Base-by-base conservation (phyloP, 371 early-diverging fungal species). In the Rhizopus microsporus region DNA sequence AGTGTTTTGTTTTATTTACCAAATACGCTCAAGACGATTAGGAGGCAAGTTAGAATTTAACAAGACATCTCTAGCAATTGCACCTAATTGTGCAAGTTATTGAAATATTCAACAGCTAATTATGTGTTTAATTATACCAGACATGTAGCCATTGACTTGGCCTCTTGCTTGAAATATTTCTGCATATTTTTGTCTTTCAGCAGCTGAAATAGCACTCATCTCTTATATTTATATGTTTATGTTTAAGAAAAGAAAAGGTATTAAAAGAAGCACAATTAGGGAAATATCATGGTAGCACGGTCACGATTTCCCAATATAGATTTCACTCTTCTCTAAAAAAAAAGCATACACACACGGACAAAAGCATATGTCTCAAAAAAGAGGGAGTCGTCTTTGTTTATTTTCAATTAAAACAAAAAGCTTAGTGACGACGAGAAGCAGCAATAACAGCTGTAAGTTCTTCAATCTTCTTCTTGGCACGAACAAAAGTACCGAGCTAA, bases 381-480 rank as follows among this genome's bases (percentile, higher is more conserved):
- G 23, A 23, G 23, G 23, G 23, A 23, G 23, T 2, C 23, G 23
- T 23, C 23, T 2, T 23, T 23, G 23, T 23, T 23, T 23, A 23
- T 23, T 23, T 23, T 23, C 23, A 23, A 23, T 23, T 23, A 23
- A 23, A 23, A 23, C 23, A 23, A 54, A 30, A 45, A 30, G 45
- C 53, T 60, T 68, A 68, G 48, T 65, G 68, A 81, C 98, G 96
- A 78, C 99, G 95, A 69, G 94, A 89, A 75, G 95, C 94, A 68
- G 95, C 94, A 65, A 99, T 94, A 75, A 96, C 91, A 80, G 78
- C 78, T 65, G 84, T 79, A 73, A 99, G 89, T 84, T 99, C 98
- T 71, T 99, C 99, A 67, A 98, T 92, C 94, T 99, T 99, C 72
- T 85, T 88, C 95, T 99, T 99, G 80, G 96, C 95, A 74, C 98